Percentiles rank a stretch among this genome's conserved stretches.
These are phyloP conservation scores for Gaultheria prostrata DNA, from an alignment of 148 eudicot species.

Conservation along the genomic window DNA sequence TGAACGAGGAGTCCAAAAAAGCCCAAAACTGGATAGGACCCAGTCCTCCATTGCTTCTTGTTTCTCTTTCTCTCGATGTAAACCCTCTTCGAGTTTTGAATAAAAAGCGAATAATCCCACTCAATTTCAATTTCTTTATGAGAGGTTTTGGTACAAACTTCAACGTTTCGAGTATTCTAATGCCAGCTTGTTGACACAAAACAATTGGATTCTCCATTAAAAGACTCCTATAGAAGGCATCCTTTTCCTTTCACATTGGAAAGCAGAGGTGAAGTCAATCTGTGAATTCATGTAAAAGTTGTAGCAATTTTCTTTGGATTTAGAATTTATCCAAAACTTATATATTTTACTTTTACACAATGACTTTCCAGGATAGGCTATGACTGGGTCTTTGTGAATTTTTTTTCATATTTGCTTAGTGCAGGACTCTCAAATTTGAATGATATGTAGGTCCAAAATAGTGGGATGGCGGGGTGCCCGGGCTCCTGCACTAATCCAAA, in stretches of 20 bases:
- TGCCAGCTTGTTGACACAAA: neutral
- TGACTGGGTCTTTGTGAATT: neutral
- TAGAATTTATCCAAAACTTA: neutral
- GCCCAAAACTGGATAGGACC: too few species aligned
- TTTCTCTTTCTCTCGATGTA: too few species aligned
- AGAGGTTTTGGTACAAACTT: neutral
- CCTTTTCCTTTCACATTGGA: neutral
- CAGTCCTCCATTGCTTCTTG: too few species aligned
- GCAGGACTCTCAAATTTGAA: neutral
- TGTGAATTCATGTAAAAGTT: neutral
- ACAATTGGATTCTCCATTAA: neutral
- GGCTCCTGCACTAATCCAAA: too few species aligned
- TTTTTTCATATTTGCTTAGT: neutral
- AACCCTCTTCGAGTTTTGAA: too few species aligned
- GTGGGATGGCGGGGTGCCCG: too few species aligned
- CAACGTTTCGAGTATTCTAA: neutral
- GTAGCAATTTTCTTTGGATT: neutral
- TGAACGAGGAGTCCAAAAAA: too few species aligned
- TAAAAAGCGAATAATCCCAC: neutral
- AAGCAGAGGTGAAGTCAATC: constrained; percentile 3
- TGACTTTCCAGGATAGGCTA: neutral
- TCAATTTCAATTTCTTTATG: neutral
- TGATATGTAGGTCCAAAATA: neutral
- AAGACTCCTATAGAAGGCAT: neutral
- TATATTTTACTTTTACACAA: neutral